Evolutionary conservation across 2,329 filamentous ascomycete genomes (phyloP).

Genomic region (Parascedosporium putredinis): DNA sequence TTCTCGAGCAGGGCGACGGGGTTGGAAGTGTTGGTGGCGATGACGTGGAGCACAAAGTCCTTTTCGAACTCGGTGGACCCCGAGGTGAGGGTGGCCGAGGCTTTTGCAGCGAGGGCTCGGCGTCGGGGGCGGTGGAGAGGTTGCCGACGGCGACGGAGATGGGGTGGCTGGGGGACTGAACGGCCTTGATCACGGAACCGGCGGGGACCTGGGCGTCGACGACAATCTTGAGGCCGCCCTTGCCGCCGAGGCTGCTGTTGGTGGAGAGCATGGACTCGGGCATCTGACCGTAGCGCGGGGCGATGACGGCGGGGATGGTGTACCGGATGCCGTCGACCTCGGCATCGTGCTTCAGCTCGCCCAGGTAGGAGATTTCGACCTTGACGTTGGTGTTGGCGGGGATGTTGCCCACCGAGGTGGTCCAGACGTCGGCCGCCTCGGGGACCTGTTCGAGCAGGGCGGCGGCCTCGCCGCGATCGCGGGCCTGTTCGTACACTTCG

Average conservation of each 20-base stretch:
- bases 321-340: slow-evolving; percentile 58
- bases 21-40: slow-evolving; percentile 47
- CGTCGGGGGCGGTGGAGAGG: slow-evolving; percentile 31
- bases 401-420: slow-evolving; percentile 57
- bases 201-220: slow-evolving; percentile 36
- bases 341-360: slow-evolving; percentile 62
- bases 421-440: slow-evolving; percentile 55
- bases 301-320: slow-evolving; percentile 57
- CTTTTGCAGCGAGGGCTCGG: slow-evolving; percentile 42
- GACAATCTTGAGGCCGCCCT: slow-evolving; percentile 15
- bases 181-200: slow-evolving; percentile 44
- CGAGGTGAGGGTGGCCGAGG: slow-evolving; percentile 50
- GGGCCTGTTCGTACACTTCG: slow-evolving; percentile 47
- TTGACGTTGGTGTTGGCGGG: slow-evolving; percentile 44
- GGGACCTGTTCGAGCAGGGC: slow-evolving; percentile 54
- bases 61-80: slow-evolving; percentile 41
- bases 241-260: slow-evolving; percentile 2
- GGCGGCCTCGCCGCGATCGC: slow-evolving; percentile 47
- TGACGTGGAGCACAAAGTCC: slow-evolving; percentile 58
- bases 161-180: slow-evolving; percentile 59
- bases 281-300: slow-evolving; percentile 51
- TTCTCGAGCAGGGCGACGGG: slow-evolving; percentile 57
- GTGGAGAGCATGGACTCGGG: slow-evolving; percentile 24
- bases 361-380: slow-evolving; percentile 56
- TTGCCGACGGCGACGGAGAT: slow-evolving; percentile 55